phyloP scores from a whole-genome alignment of 208 protist genomes.

The Tritrichomonas foetus region DNA sequence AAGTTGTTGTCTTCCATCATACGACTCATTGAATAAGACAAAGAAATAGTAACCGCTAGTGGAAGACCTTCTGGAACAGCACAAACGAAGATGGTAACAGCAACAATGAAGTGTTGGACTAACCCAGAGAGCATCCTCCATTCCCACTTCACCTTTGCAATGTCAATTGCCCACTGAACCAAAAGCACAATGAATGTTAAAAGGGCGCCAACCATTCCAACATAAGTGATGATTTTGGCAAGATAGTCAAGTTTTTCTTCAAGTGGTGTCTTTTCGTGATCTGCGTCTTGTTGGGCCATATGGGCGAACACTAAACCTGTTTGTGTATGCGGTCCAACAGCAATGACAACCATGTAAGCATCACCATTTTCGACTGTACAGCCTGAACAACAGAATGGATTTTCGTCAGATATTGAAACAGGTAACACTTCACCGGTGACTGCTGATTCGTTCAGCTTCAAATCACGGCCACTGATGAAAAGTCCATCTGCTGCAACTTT shows the following conservation, averaged over 20 bases:
- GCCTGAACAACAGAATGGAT: background rate
- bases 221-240: constrained; percentile 24
- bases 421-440: background rate
- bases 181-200: constrained; percentile 44
- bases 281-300: background rate
- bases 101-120: constrained; percentile 44
- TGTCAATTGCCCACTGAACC: background rate
- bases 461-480: background rate
- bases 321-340: background rate
- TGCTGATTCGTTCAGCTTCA: background rate
- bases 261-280: constrained; percentile 23
- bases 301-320: background rate
- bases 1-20: constrained; percentile 44
- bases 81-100: constrained; percentile 69
- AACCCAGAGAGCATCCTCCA: background rate
- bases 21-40: constrained; percentile 33
- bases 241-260: constrained; percentile 41
- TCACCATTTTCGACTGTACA: background rate
- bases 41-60: constrained; percentile 75
- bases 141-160: background rate
- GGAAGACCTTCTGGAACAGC: constrained; percentile 92
- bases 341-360: background rate
- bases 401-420: background rate
- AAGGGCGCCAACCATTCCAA: constrained; percentile 40
- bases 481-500: constrained; percentile 40